Conservation (phyloP, 2,329 filamentous ascomycete species). For the Calonectria hongkongensis region DNA sequence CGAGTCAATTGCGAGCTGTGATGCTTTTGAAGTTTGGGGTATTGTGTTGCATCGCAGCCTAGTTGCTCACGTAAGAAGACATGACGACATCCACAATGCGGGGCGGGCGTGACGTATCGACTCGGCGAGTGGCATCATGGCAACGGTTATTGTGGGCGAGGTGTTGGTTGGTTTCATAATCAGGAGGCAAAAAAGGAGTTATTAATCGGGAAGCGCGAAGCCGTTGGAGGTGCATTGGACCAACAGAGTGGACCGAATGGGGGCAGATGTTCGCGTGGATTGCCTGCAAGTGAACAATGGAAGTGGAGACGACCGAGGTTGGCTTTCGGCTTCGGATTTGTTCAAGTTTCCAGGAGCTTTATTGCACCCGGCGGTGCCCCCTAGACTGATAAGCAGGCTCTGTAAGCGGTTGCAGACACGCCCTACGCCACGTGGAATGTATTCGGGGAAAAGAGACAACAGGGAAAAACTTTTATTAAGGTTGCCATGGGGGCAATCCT, state of each 20-base stretch:
- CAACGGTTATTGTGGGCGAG: conserved; percentile 13
- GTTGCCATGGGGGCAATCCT: conserved; percentile 20
- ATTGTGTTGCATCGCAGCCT: conserved; percentile 15
- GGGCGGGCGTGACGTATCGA: conserved; percentile 39
- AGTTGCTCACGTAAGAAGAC: conserved; percentile 39
- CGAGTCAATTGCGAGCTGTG: conserved; percentile 10
- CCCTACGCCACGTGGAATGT: neutral
- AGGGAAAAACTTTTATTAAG: conserved; percentile 15
- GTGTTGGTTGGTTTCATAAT: conserved; percentile 16
- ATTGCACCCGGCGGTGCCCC: neutral
- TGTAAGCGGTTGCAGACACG: neutral
- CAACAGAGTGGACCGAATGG: conserved; percentile 10
- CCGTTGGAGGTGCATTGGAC: neutral
- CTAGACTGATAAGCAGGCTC: neutral
- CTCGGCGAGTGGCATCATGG: conserved; percentile 20
- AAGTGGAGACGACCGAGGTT: conserved; percentile 5
- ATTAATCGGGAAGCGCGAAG: conserved; percentile 7
- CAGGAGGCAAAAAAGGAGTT: conserved; percentile 23
- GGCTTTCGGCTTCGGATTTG: conserved; percentile 8
- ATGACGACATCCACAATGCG: conserved; percentile 45
- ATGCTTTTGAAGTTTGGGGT: conserved; percentile 26
- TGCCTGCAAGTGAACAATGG: neutral
- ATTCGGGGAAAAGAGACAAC: conserved; percentile 4
- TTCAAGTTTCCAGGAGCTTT: neutral
- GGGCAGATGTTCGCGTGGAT: conserved; percentile 6